phyloP scores from a whole-genome alignment of 1,284 basidiomycete genomes.

The Sporisorium iseilematis-ciliati region DNA sequence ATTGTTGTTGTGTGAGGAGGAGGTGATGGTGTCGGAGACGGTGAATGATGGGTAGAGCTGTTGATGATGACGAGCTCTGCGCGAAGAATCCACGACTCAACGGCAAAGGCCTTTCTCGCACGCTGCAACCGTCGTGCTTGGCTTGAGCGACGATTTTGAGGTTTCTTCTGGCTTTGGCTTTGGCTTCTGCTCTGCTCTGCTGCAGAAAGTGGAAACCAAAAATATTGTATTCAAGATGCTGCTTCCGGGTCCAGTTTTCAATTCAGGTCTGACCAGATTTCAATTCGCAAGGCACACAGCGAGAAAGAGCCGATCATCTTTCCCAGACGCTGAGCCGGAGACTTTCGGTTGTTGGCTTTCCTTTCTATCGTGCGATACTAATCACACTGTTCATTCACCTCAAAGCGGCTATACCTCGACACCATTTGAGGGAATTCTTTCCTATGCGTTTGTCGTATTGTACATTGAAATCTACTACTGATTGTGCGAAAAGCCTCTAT shows the following conservation, averaged over 20 bases:
- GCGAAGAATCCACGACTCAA: conserved; percentile 15
- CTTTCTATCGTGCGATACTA: conserved; percentile 31
- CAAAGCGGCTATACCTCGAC: neutral
- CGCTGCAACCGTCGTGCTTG: conserved; percentile 18
- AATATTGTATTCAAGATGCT: conserved; percentile 13
- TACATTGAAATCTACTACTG: neutral
- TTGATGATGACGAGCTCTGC: conserved; percentile 1
- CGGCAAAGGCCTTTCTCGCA: conserved; percentile 29
- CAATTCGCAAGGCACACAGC: neutral
- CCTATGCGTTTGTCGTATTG: neutral
- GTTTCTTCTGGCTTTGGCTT: conserved; percentile 20
- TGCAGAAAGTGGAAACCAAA: conserved; percentile 1
- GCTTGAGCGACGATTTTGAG: conserved; percentile 23
- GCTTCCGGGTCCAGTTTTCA: conserved; percentile 5
- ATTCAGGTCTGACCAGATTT: neutral
- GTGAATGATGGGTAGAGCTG: conserved; percentile 1
- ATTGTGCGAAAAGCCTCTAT: neutral
- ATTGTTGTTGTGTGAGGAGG: conserved; percentile 12
- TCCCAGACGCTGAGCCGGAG: conserved; percentile 12
- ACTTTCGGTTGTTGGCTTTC: conserved; percentile 10
- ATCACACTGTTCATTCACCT: neutral
- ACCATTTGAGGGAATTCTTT: neutral
- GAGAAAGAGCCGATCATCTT: conserved; percentile 24
- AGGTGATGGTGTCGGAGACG: neutral
- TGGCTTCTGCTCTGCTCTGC: neutral